Conservation (phyloP, 2,329 filamentous ascomycete genomes). For the Ophiostoma angusticollis region DNA sequence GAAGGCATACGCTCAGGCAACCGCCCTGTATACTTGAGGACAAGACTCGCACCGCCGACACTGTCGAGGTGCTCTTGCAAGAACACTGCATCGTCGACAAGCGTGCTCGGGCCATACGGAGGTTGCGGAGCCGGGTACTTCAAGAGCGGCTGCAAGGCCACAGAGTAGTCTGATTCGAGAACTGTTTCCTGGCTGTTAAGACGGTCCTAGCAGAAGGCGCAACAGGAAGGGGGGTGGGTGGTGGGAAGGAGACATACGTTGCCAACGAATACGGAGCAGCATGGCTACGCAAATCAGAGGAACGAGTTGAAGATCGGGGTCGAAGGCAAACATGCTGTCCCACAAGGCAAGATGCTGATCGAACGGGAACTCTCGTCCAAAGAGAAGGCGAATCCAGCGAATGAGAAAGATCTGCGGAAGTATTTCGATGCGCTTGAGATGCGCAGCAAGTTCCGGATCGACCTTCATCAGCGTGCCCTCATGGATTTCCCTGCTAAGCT, state of each 20-base stretch:
- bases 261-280: conserved; percentile 84
- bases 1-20: conserved; percentile 13
- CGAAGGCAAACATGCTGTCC: conserved; percentile 84
- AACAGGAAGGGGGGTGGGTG: background rate
- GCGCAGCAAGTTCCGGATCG: conserved; percentile 36
- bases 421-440: conserved; percentile 73
- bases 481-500: conserved; percentile 77
- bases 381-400: conserved; percentile 86
- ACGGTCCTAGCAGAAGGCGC: background rate
- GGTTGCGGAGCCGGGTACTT: conserved; percentile 61
- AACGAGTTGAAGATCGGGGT: conserved; percentile 65
- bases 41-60: conserved; percentile 50
- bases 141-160: conserved; percentile 66
- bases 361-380: conserved; percentile 87
- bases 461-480: conserved; percentile 57
- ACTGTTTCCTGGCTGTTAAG: conserved; percentile 34
- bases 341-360: conserved; percentile 73
- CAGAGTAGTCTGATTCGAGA: conserved; percentile 75
- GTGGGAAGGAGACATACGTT: conserved; percentile 41
- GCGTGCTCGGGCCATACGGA: conserved; percentile 57
- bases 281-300: conserved; percentile 90
- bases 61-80: conserved; percentile 51
- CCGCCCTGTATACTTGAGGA: conserved; percentile 57
- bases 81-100: conserved; percentile 76
- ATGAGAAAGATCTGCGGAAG: conserved; percentile 95